Evolutionary conservation across 2,329 filamentous ascomycete genomes (phyloP).

Genomic region (Akanthomyces dipterigenus): DNA sequence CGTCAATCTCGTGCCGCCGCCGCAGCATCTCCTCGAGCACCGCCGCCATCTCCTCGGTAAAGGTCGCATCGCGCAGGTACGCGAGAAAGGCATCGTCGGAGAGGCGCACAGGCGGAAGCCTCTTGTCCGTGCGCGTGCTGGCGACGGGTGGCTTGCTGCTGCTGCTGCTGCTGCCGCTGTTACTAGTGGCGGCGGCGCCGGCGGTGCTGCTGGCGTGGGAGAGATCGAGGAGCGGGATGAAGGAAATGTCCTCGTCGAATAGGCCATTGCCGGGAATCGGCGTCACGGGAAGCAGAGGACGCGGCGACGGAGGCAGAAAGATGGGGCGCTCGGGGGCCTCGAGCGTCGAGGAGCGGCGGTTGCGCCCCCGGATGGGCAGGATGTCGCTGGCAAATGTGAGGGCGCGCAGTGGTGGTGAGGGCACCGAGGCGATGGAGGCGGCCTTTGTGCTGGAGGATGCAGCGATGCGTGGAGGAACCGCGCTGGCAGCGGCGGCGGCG

Average conservation of each 20-base stretch:
- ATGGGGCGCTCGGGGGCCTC: conserved; percentile 20
- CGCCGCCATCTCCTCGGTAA: conserved; percentile 32
- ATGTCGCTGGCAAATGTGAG: conserved; percentile 16
- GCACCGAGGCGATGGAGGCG: conserved; percentile 10
- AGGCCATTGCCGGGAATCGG: conserved; percentile 16
- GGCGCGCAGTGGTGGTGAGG: conserved; percentile 23
- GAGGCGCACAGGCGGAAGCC: conserved; percentile 23
- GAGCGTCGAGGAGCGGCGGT: conserved; percentile 23
- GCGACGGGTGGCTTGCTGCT: conserved; percentile 10
- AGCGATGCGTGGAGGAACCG: neutral
- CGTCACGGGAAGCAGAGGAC: conserved; percentile 17
- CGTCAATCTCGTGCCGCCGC: conserved; percentile 27
- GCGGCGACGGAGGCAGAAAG: conserved; percentile 16
- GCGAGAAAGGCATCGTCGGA: conserved; percentile 36
- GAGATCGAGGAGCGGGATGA: conserved; percentile 25
- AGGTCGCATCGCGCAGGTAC: conserved; percentile 34
- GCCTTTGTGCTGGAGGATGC: conserved; percentile 4
- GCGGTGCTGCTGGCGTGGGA: neutral
- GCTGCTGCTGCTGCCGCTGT: too few species aligned
- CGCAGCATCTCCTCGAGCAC: conserved; percentile 32
- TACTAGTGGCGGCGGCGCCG: conserved; percentile 16
- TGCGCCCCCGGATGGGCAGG: conserved; percentile 18
- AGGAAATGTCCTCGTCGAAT: conserved; percentile 25
- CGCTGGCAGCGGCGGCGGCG: neutral
- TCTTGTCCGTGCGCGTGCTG: neutral